Evolutionary conservation across 805 yeast species (phyloP).

Genomic region (Helenozyma baotianmanensis): DNA sequence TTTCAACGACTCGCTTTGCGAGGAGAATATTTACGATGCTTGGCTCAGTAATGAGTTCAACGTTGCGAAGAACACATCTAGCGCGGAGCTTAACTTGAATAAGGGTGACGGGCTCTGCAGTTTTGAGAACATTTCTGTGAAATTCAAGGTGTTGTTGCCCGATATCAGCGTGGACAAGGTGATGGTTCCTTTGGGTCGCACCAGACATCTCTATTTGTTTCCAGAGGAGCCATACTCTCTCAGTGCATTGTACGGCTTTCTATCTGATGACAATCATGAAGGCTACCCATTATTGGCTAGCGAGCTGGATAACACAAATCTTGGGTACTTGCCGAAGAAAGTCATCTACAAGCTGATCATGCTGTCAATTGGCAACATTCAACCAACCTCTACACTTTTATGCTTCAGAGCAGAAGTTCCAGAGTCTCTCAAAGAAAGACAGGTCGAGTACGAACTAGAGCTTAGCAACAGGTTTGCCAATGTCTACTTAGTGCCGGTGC

Average conservation of each 20-base stretch:
- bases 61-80: conserved; percentile 1
- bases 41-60: conserved; percentile 33
- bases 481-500: conserved; percentile 7
- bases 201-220: conserved; percentile 28
- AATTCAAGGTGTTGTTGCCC: conserved; percentile 28
- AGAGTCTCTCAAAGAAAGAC: conserved; percentile 1
- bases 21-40: conserved; percentile 60
- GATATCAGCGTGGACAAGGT: conserved; percentile 22
- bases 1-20: conserved; percentile 58
- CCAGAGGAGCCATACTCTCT: conserved; percentile 23
- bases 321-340: conserved; percentile 35
- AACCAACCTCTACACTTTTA: conserved; percentile 8
- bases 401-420: conserved; percentile 12
- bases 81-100: conserved; percentile 22
- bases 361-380: conserved; percentile 11
- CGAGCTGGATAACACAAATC: conserved; percentile 19
- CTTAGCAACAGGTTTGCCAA: conserved; percentile 1
- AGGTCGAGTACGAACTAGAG: conserved; percentile 5
- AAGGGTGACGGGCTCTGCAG: conserved; percentile 37
- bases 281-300: conserved; percentile 37
- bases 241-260: conserved; percentile 15
- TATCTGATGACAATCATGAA: conserved; percentile 34
- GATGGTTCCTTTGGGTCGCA: conserved; percentile 27
- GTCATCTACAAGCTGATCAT: conserved; percentile 16
- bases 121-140: conserved; percentile 26